Conservation (phyloP, 1,139 yeast species). For the Lodderomyces pseudojiufengensis region DNA sequence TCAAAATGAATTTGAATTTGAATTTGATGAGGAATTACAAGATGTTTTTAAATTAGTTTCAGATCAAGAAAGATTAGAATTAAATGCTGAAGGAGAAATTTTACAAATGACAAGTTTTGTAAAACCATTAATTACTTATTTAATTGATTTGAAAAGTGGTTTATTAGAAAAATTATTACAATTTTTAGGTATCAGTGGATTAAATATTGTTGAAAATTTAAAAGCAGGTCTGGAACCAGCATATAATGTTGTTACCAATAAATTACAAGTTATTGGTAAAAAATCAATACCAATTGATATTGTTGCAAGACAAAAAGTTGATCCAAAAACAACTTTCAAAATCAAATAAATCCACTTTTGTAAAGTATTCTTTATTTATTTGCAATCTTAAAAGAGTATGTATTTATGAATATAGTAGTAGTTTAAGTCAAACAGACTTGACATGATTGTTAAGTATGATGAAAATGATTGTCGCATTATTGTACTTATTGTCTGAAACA, state of each 20-base stretch:
- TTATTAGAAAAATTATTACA: slow-evolving; percentile 1
- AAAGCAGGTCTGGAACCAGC: neutral
- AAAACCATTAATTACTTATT: slow-evolving; percentile 1
- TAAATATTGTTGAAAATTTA: neutral
- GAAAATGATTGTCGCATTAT: too few relatives aligned
- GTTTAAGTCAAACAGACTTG: too few relatives aligned
- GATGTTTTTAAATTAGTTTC: slow-evolving; percentile 2
- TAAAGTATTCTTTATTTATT: too few relatives aligned
- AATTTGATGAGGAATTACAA: slow-evolving; percentile 1
- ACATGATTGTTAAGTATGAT: too few relatives aligned
- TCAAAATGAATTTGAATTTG: neutral
- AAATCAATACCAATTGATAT: slow-evolving; percentile 3
- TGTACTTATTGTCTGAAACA: too few relatives aligned
- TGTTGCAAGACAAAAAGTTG: neutral
- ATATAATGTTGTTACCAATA: neutral
- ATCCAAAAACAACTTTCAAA: too few relatives aligned
- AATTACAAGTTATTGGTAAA: slow-evolving; percentile 1
- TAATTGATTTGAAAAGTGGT: slow-evolving; percentile 1
- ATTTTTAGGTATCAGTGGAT: neutral
- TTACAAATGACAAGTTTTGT: slow-evolving; percentile 4
- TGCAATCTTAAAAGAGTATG: too few relatives aligned
- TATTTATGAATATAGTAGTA: too few relatives aligned
- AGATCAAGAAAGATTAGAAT: slow-evolving; percentile 1
- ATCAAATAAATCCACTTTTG: too few relatives aligned
- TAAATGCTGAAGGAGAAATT: slow-evolving; percentile 2